Base-by-base conservation (phyloP, 345 rosid genomes). In the Heritiera fomes region DNA sequence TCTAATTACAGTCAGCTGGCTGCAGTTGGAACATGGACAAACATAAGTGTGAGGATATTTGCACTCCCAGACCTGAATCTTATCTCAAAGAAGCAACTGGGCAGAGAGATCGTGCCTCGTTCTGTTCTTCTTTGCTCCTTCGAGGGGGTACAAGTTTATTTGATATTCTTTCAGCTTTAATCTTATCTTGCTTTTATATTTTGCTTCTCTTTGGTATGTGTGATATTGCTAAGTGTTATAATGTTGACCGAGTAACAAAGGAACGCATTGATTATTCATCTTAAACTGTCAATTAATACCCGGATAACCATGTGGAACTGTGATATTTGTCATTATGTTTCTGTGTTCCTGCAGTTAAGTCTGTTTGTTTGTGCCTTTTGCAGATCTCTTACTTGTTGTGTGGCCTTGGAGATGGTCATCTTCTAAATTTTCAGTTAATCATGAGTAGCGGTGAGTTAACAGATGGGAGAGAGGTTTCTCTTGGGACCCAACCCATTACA, bases 21-120 rank as follows among this genome's bases (percentile, higher is more conserved):
- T 82, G 94, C 89, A n/a, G 98, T 93, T 76, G 99, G 99, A 78
- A 95, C 92, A 98, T 95, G 99, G 99, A 95, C 97, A 8, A 94
- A 93, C 78, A 91, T 91, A 80, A 92, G 94, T 86, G 98, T 95
- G 80, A 88, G 89, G 82, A 88, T 92, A 74, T 91, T 93, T 78
- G 89, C 91, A 40, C 90, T 93, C 60, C 98, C 97, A 6, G 91
- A 90, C 77, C 86, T 95, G 86, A 94, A 88, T 87, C 92, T 92
- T 53, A 85, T 95, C 40, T 90, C 95, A 32, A 92, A 92, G 85
- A 95, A 92, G 86, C 86, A 87, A 78, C 75, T 95, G 86, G 98
- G 98, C 74, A 98, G 99, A 82, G 98, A 95, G 87, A 95, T 95
- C 59, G 92, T 93, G 70, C 98, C 99, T 46, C 94, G 99, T 20